These are phyloP conservation scores for Peronospora belbahrii DNA, from an alignment of 352 stramenopile genomes.

Conservation along the genomic window DNA sequence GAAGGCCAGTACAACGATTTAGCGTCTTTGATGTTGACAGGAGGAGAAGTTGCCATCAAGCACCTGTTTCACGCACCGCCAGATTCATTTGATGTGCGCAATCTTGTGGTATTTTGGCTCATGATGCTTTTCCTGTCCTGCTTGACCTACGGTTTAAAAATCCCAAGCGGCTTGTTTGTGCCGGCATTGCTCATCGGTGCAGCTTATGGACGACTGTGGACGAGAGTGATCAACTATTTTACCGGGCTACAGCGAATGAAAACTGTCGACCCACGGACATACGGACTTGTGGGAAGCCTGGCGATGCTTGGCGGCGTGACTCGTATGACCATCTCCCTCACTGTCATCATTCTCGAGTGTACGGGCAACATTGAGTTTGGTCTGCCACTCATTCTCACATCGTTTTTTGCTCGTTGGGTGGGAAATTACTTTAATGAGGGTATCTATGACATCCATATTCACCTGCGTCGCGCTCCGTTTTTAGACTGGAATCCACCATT, in stretches of 20 bases:
- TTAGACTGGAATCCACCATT: slow-evolving; percentile 71
- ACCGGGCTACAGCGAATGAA: slow-evolving; percentile 44
- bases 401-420: slow-evolving; percentile 94
- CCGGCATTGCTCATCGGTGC: slow-evolving; percentile 91
- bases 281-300: slow-evolving; percentile 93
- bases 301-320: slow-evolving; percentile 94
- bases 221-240: slow-evolving; percentile 79
- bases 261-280: slow-evolving; percentile 83
- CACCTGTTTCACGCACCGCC: slow-evolving; percentile 91
- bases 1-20: slow-evolving; percentile 96
- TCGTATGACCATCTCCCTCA: slow-evolving; percentile 98
- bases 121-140: slow-evolving; percentile 80
- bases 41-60: slow-evolving; percentile 90
- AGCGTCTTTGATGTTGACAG: slow-evolving; percentile 91
- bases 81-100: slow-evolving; percentile 65
- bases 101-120: slow-evolving; percentile 66
- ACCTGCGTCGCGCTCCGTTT: slow-evolving; percentile 83
- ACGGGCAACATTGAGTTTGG: slow-evolving; percentile 98
- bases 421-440: slow-evolving; percentile 98
- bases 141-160: slow-evolving; percentile 93
- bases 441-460: slow-evolving; percentile 99
- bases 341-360: slow-evolving; percentile 97
- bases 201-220: slow-evolving; percentile 90
- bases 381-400: slow-evolving; percentile 95
- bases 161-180: slow-evolving; percentile 96